A percentile compares a stretch with the other conserved stretches of the same genome.
These are phyloP conservation scores for Pholiota microspora DNA, from an alignment of 768 basidiomycete species.

Conservation along the genomic window DNA sequence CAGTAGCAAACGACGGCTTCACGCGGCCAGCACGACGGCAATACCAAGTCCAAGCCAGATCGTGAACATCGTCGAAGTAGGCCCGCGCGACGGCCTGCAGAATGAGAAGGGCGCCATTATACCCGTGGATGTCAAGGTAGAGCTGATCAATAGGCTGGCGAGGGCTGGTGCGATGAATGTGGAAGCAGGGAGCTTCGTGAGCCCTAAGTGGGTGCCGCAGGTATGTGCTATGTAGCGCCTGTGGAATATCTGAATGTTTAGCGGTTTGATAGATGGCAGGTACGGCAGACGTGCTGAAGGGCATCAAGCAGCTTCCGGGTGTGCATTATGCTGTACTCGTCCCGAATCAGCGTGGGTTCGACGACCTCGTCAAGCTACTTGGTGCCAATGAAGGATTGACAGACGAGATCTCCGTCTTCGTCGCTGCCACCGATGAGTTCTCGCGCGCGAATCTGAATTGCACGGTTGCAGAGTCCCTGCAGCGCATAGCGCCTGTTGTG, in stretches of 20 bases:
- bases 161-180: slow-evolving; percentile 66
- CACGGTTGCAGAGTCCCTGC: slow-evolving; percentile 67
- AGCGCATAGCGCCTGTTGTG: slow-evolving; percentile 60
- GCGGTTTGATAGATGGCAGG: slow-evolving; percentile 75
- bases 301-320: slow-evolving; percentile 49
- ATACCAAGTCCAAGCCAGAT: not conserved
- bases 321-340: slow-evolving; percentile 77
- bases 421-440: slow-evolving; percentile 86
- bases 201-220: slow-evolving; percentile 93
- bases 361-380: slow-evolving; percentile 62
- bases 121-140: slow-evolving; percentile 70
- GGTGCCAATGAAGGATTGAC: slow-evolving; percentile 49
- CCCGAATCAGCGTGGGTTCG: slow-evolving; percentile 77
- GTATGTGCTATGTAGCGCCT: slow-evolving; percentile 32
- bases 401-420: slow-evolving; percentile 87
- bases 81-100: slow-evolving; percentile 89
- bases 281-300: slow-evolving; percentile 69
- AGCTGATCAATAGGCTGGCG: slow-evolving; percentile 74
- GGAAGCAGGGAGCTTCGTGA: slow-evolving; percentile 89
- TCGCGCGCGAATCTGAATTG: slow-evolving; percentile 83
- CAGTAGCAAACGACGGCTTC: no score
- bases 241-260: not conserved
- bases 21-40: no score
- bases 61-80: slow-evolving; percentile 83
- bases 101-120: slow-evolving; percentile 74